Evolutionary conservation across 225 moss, liverwort and hornwort genomes (phyloP).

Genomic region (Sphagnum tenellum): DNA sequence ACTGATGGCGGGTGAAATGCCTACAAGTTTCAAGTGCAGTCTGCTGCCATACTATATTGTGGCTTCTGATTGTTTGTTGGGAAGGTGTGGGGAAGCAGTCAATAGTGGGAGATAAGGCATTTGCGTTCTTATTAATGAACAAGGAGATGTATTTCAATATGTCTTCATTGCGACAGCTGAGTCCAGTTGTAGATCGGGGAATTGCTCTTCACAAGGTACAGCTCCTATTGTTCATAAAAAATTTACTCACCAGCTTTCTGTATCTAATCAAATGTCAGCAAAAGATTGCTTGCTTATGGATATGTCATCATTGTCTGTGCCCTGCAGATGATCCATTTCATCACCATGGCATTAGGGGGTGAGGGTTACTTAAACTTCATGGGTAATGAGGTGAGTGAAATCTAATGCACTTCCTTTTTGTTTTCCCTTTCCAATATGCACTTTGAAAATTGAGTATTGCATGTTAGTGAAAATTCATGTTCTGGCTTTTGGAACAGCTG

Average conservation of each 20-base stretch:
- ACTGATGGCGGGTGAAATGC: background rate
- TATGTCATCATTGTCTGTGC: no score
- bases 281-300: no score
- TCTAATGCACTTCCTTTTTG: background rate
- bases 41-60: background rate
- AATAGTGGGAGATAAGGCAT: conserved; percentile 83
- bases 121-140: conserved; percentile 83
- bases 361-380: conserved; percentile 97
- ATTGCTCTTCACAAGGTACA: conserved; percentile 80
- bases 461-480: background rate
- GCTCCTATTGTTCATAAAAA: no score
- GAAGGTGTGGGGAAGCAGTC: conserved; percentile 32
- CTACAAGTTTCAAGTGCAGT: no score
- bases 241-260: no score
- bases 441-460: background rate
- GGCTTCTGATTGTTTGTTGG: conserved; percentile 1
- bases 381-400: conserved; percentile 66
- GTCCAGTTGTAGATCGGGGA: conserved; percentile 74
- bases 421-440: background rate
- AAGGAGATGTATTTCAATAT: conserved; percentile 90
- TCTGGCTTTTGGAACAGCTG: no score
- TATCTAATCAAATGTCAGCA: no score
- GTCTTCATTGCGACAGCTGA: conserved; percentile 49
- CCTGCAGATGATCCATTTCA: conserved; percentile 87
- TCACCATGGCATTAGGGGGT: conserved; percentile 81